These are phyloP conservation scores for Lepidium campestre DNA, from an alignment of 441 rosid genomes.

Conservation along the genomic window DNA sequence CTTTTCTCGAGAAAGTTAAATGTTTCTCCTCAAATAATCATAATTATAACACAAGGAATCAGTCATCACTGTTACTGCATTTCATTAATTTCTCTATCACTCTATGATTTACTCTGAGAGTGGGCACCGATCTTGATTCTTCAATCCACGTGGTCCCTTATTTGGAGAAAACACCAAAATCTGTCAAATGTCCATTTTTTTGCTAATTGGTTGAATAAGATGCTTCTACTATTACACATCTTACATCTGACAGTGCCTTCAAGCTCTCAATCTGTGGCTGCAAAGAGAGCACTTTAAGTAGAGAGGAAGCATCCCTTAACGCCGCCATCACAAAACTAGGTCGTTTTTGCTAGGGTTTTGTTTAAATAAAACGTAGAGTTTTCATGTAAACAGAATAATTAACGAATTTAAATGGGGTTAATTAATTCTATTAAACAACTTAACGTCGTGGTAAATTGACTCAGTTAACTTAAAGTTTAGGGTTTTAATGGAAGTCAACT, in stretches of 20 bases:
- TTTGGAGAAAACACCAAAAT: constrained; percentile 4
- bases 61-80: constrained; percentile 13
- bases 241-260: constrained; percentile 33
- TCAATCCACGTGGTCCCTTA: constrained; percentile 50
- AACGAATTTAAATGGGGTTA: no score
- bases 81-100: constrained; percentile 1
- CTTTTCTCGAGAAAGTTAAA: background rate
- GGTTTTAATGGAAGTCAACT: no score
- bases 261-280: constrained; percentile 41
- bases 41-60: constrained; percentile 14
- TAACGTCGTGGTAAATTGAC: no score
- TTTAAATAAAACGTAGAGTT: no score
- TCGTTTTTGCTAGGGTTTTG: no score
- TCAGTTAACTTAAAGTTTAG: no score
- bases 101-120: constrained; percentile 20
- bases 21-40: constrained; percentile 20
- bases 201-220: background rate
- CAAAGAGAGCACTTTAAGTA: constrained; percentile 73
- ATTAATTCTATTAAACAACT: no score
- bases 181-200: constrained; percentile 1
- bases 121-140: constrained; percentile 50
- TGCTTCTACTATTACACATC: background rate
- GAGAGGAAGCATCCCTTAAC: constrained; percentile 86
- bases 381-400: no score
- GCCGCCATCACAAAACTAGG: no score